Base-by-base conservation (phyloP, 2,329 filamentous ascomycete species). In the Aspergillus ruber region DNA sequence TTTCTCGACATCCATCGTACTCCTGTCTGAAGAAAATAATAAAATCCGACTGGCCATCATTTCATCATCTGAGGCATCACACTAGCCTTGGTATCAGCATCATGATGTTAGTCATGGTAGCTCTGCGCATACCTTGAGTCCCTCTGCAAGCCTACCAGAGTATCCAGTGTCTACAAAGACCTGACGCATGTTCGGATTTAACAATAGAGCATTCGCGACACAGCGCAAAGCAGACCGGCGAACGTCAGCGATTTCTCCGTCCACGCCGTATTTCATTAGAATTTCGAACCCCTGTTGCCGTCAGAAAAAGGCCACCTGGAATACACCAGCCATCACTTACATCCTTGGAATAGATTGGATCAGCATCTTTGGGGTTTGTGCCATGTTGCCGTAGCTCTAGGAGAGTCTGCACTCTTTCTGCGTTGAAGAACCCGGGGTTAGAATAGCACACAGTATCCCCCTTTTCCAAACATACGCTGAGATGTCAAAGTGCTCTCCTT, bases 331-430 rank as follows among this genome's bases (percentile, higher is more conserved):
- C 9, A 4, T 32, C 5, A 55, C 74, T 55, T 75, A 86, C 89
- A 68, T 85, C 74, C 66, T 81, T 79, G n/a, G 86, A 85, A 68
- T 93, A 96, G 49, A 97, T 91, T 1, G 88, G 85, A 49, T 85
- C 85, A 23, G 90, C 83, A 67, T 88, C 77, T 25, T 72, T 74
- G 6, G 84, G 81, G 58, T 85, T 83, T 50, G 90, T 83, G 6
- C 90, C 86, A 59, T 87, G 80, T 27, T 90, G 74, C 68, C 95
- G 95, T 43, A 96, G 75, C 57, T 89, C 68, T 44, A 76, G 69
- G 17, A 84, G 71, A 13, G 70, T 63, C 25, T 72, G 61, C 6
- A 65, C 60, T n/a, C 62, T 62, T 48, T 68, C 68, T 70, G 49
- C 35, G 7, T 25, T 13, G 6, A 17, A 20, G 15, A 21, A 33